Conservation (phyloP, 2,329 filamentous ascomycete genomes). For the Fusarium protoensiforme region DNA sequence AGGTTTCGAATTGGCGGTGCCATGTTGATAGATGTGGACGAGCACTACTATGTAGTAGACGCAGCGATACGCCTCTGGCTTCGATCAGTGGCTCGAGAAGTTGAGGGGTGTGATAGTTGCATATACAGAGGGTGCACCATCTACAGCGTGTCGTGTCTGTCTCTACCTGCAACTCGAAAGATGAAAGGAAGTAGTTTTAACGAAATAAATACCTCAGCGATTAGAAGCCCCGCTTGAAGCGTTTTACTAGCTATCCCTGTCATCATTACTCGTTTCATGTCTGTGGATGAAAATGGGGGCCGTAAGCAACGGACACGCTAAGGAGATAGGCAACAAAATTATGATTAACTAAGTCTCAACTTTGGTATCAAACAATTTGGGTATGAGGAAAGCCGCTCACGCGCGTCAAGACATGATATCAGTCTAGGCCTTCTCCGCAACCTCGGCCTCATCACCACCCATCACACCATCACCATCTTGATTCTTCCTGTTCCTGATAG, state of each 20-base stretch:
- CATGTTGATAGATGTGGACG: not conserved
- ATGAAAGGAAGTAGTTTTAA: not conserved
- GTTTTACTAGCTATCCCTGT: not conserved
- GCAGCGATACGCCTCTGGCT: not conserved
- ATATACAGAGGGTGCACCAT: not conserved
- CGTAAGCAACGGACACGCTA: not conserved
- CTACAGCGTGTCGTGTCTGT: not conserved
- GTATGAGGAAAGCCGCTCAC: not conserved
- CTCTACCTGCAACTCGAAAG: not conserved
- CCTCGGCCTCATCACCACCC: not conserved
- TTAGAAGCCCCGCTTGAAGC: not conserved
- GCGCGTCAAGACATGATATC: not conserved
- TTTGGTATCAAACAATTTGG: not conserved
- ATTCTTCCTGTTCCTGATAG: not conserved
- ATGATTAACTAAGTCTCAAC: not conserved
- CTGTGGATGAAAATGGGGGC: not conserved
- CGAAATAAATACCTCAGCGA: not conserved
- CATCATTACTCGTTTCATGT: not conserved
- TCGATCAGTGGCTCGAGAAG: not conserved
- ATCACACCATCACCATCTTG: not conserved
- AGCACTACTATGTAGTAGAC: not conserved
- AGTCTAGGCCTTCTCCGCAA: not conserved
- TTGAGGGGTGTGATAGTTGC: not conserved
- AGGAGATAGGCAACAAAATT: not conserved
- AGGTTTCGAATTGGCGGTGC: constrained; percentile 6